Evolutionary conservation across 257 asterid species (phyloP).

Genomic region (Nicotiana paniculata): DNA sequence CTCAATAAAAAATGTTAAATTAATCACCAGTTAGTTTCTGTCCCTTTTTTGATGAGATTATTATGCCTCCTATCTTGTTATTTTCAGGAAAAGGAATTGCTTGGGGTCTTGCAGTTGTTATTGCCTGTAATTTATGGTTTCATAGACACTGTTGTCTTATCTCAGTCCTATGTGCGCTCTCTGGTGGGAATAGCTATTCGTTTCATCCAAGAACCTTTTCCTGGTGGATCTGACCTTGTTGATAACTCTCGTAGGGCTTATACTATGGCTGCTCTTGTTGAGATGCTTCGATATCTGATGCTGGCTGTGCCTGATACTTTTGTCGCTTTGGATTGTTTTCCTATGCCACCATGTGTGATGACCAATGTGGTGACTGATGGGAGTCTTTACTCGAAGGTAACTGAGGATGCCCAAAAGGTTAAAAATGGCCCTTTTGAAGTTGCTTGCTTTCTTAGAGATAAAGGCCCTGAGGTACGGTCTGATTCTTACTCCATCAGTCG

Average conservation of each 20-base stretch:
- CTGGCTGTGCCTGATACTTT: slow-evolving; percentile 94
- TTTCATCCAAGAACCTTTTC: slow-evolving; percentile 86
- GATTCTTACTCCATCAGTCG: slow-evolving; percentile 56
- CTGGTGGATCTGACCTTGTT: slow-evolving; percentile 97
- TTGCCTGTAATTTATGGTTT: slow-evolving; percentile 90
- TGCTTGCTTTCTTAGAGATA: slow-evolving; percentile 44
- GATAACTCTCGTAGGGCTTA: slow-evolving; percentile 93
- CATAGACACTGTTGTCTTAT: slow-evolving; percentile 78
- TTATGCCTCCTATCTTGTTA: slow-evolving; percentile 13
- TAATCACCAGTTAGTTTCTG: neutral
- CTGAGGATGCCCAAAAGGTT: slow-evolving; percentile 61
- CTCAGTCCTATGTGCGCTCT: slow-evolving; percentile 84
- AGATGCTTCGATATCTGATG: slow-evolving; percentile 93
- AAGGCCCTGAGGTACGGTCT: slow-evolving; percentile 42
- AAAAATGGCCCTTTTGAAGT: slow-evolving; percentile 48
- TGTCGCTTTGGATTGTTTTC: slow-evolving; percentile 92
- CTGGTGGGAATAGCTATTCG: slow-evolving; percentile 68
- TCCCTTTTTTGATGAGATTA: neutral
- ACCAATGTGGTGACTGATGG: slow-evolving; percentile 65
- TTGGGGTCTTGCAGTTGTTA: slow-evolving; percentile 79
- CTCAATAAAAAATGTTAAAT: neutral
- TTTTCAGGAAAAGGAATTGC: slow-evolving; percentile 81
- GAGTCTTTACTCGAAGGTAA: slow-evolving; percentile 57
- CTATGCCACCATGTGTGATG: slow-evolving; percentile 61
- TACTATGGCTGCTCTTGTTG: slow-evolving; percentile 87